phyloP scores from a whole-genome alignment of 805 yeast species.

The Pichia gijzeniarum region DNA sequence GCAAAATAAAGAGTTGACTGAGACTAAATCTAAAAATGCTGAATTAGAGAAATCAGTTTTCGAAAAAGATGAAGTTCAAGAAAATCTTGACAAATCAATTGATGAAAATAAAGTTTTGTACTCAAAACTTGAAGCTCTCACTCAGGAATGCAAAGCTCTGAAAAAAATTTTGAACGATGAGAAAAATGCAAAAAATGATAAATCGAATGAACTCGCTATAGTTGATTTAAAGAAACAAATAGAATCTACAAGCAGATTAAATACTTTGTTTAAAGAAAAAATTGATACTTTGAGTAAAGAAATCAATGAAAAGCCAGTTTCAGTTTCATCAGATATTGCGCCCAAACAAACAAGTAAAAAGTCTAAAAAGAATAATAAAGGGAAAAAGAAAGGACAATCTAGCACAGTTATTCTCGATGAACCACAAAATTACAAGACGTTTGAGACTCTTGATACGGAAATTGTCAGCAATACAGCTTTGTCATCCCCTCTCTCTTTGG shows the following conservation, averaged over 20 bases:
- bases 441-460: background rate
- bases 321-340: background rate
- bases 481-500: background rate
- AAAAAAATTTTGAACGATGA: background rate
- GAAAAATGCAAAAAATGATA: background rate
- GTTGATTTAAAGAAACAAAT: slow-evolving; percentile 18
- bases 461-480: background rate
- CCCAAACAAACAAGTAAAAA: background rate
- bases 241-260: slow-evolving; percentile 21
- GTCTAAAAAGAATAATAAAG: slow-evolving; percentile 18
- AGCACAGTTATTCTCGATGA: background rate
- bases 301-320: slow-evolving; percentile 7
- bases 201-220: slow-evolving; percentile 4
- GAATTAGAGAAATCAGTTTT: background rate
- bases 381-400: slow-evolving; percentile 12
- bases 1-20: background rate
- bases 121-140: background rate
- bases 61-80: background rate
- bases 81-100: background rate
- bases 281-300: slow-evolving; percentile 19
- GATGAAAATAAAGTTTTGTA: background rate
- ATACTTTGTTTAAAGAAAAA: slow-evolving; percentile 24
- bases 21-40: background rate
- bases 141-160: background rate
- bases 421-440: background rate